phyloP scores from a whole-genome alignment of 768 basidiomycete species.

The Termitomyces eurrhizus region DNA sequence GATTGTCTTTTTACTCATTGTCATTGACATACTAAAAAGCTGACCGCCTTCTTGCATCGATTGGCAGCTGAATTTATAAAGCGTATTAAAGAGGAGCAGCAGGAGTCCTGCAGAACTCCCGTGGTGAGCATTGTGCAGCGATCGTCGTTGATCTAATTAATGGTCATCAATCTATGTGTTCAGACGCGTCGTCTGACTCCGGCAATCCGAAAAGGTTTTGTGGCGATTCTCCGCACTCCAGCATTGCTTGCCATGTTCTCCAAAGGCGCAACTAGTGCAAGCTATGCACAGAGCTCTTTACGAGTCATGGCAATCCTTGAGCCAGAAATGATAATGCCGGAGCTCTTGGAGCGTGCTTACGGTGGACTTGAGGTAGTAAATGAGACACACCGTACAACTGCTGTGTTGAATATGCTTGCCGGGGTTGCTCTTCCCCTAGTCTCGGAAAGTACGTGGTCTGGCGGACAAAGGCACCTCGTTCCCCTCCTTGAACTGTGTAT shows the following conservation, averaged over 20 bases:
- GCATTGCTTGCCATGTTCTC: constrained; percentile 90
- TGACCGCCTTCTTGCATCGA: constrained; percentile 70
- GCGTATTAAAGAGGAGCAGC: constrained; percentile 77
- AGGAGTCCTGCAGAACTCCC: constrained; percentile 75
- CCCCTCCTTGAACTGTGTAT: constrained; percentile 86
- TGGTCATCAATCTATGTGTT: neutral
- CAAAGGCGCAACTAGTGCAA: constrained; percentile 76
- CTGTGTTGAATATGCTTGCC: constrained; percentile 81
- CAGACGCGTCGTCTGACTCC: constrained; percentile 77
- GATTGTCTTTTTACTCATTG: constrained; percentile 7
- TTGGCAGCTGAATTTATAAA: constrained; percentile 74
- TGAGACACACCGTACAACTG: constrained; percentile 93
- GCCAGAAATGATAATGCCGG: constrained; percentile 83
- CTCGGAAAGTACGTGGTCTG: constrained; percentile 73
- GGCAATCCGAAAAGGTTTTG: constrained; percentile 77
- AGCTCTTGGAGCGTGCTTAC: constrained; percentile 87
- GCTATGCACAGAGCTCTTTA: constrained; percentile 77
- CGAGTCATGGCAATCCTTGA: constrained; percentile 77
- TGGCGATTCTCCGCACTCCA: constrained; percentile 77
- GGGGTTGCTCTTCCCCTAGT: constrained; percentile 74
- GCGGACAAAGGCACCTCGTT: constrained; percentile 84
- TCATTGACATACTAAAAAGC: constrained; percentile 34
- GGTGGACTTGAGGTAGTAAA: constrained; percentile 90
- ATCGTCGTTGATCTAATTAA: neutral
- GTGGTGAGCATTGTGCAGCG: constrained; percentile 34